These are phyloP conservation scores for Lizonia empirigonia DNA, from an alignment of 2,329 filamentous ascomycete genomes.

Conservation along the genomic window DNA sequence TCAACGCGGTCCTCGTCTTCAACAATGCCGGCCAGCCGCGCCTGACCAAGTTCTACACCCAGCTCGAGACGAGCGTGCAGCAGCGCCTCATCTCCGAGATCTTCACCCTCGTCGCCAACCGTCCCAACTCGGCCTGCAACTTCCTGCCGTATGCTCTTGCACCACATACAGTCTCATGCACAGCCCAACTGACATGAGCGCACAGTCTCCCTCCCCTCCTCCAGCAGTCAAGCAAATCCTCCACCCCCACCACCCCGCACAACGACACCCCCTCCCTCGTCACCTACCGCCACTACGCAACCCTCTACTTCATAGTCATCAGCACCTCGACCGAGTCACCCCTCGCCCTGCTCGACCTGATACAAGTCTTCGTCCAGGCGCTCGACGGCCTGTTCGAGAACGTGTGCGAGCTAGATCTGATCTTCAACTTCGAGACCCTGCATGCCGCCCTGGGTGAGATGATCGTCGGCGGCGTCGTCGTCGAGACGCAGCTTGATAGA, in stretches of 20 bases:
- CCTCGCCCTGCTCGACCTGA: constrained; percentile 91
- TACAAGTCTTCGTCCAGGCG: constrained; percentile 97
- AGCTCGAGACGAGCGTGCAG: constrained; percentile 95
- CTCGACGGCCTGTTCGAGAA: constrained; percentile 96
- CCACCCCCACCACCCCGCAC: constrained; percentile 62
- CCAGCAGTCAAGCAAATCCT: constrained; percentile 54
- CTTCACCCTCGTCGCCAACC: constrained; percentile 92
- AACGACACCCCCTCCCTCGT: constrained; percentile 94
- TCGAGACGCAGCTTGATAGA: constrained; percentile 87
- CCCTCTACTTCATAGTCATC: constrained; percentile 98
- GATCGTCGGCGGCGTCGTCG: constrained; percentile 92
- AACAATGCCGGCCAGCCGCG: constrained; percentile 97
- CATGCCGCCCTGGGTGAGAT: constrained; percentile 91
- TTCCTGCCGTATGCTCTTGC: constrained; percentile 72
- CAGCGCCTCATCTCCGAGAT: constrained; percentile 97
- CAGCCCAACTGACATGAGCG: constrained; percentile 5
- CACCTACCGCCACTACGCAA: constrained; percentile 97
- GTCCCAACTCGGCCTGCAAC: constrained; percentile 91
- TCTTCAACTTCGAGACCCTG: constrained; percentile 98
- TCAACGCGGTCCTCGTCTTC: constrained; percentile 98
- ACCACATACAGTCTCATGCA: constrained; percentile 24
- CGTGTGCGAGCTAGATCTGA: constrained; percentile 96
- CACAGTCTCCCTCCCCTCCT: constrained; percentile 68
- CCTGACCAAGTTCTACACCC: constrained; percentile 98
- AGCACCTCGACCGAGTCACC: constrained; percentile 95